Conservation (phyloP, 2,329 filamentous ascomycete species). For the Colletotrichum incanum region DNA sequence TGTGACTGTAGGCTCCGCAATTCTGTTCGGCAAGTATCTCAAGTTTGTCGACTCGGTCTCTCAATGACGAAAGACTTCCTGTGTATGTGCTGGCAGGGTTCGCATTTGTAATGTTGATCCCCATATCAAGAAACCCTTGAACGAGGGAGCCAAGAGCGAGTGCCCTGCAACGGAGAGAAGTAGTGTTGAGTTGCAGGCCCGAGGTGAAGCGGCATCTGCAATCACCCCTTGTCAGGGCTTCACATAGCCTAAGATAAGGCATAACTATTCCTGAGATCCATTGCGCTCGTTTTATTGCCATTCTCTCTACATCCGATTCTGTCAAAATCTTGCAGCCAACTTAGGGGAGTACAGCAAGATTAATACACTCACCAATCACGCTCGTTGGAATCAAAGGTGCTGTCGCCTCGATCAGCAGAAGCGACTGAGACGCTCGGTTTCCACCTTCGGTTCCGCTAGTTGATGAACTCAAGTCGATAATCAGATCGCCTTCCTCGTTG, state of each 20-base stretch:
- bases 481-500: not conserved
- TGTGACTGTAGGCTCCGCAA: not conserved
- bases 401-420: not conserved
- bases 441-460: not conserved
- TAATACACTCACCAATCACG: not conserved
- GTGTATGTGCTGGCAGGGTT: not conserved
- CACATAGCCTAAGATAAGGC: not conserved
- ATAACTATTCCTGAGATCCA: not conserved
- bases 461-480: not conserved
- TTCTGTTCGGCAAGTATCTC: not conserved
- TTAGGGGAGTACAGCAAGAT: no score
- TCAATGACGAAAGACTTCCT: not conserved
- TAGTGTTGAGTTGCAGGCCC: not conserved
- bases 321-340: not conserved
- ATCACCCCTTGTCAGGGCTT: not conserved
- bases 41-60: not conserved
- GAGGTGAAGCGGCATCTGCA: not conserved
- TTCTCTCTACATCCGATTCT: not conserved
- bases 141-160: not conserved
- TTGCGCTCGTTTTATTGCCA: not conserved
- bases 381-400: not conserved
- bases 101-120: not conserved
- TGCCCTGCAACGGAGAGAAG: not conserved
- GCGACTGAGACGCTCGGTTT: no score
- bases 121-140: not conserved